Evolutionary conservation across 2,329 filamentous ascomycete species (phyloP).

Genomic region (Lecanoromycetidae sp.): DNA sequence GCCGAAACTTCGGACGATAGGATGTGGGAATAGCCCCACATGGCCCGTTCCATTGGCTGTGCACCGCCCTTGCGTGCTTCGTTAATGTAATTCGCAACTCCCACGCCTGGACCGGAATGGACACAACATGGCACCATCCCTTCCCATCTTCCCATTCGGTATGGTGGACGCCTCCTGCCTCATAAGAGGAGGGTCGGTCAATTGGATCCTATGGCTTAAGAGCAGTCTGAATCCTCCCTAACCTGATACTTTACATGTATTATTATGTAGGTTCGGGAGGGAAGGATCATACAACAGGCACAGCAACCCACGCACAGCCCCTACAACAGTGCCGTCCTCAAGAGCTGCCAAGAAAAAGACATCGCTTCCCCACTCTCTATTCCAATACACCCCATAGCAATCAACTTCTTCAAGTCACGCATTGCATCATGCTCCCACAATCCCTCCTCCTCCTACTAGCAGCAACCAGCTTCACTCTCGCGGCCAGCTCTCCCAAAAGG

Average conservation of each 20-base stretch:
- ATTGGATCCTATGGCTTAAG: too few relatives aligned
- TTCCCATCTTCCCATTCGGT: not conserved
- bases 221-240: too few relatives aligned
- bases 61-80: conserved; percentile 1
- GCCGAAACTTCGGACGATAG: not conserved
- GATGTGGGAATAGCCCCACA: not conserved
- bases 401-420: not conserved
- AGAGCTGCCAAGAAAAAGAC: too few relatives aligned
- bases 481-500: not conserved
- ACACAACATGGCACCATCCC: not conserved
- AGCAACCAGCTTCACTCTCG: not conserved
- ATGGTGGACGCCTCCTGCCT: not conserved
- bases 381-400: not conserved
- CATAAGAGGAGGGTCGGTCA: too few relatives aligned
- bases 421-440: not conserved
- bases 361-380: too few relatives aligned
- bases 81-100: not conserved
- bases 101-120: not conserved
- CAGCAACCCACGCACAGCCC: too few relatives aligned
- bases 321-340: too few relatives aligned
- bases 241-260: too few relatives aligned
- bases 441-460: not conserved
- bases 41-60: conserved; percentile 1
- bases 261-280: too few relatives aligned
- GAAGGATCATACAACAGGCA: too few relatives aligned